Conservation (phyloP, 1,284 basidiomycete genomes). For the Rhodotorula sp. region DNA sequence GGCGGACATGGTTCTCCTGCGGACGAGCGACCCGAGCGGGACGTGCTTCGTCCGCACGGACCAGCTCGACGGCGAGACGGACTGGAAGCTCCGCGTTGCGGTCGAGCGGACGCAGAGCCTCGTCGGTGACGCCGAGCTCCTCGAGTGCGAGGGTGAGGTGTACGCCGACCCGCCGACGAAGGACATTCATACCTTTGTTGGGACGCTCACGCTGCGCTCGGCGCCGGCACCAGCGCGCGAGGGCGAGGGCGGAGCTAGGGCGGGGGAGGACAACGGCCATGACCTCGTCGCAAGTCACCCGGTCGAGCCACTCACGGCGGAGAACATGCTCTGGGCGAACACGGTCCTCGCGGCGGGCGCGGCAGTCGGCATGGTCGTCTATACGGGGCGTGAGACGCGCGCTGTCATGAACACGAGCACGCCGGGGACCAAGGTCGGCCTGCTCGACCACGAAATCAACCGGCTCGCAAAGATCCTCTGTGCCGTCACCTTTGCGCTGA, state of each 20-base stretch:
- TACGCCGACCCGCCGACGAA: constrained; percentile 94
- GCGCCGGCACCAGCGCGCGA: constrained; percentile 16
- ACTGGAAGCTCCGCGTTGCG: constrained; percentile 95
- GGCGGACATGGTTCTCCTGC: constrained; percentile 86
- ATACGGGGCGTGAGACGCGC: constrained; percentile 91
- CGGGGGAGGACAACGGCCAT: background rate
- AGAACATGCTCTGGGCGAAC: constrained; percentile 96
- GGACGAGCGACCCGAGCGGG: constrained; percentile 81
- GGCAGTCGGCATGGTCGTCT: constrained; percentile 88
- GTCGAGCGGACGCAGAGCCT: constrained; percentile 80
- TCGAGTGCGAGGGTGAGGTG: constrained; percentile 75
- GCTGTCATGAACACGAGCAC: constrained; percentile 99
- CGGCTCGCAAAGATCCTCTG: constrained; percentile 96
- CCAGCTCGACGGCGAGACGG: constrained; percentile 97
- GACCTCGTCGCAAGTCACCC: constrained; percentile 4
- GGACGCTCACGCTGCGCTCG: constrained; percentile 75
- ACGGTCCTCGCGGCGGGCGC: constrained; percentile 95
- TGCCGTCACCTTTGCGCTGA: constrained; percentile 87
- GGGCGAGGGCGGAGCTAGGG: no score
- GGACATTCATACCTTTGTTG: constrained; percentile 94
- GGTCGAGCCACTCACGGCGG: constrained; percentile 79
- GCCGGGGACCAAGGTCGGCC: constrained; percentile 90
- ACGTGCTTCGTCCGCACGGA: constrained; percentile 98
- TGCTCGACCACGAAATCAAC: constrained; percentile 94
- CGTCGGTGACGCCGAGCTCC: constrained; percentile 65